Conservation (phyloP, 2,329 filamentous ascomycete genomes). For the Diaporthe ilicicola region DNA sequence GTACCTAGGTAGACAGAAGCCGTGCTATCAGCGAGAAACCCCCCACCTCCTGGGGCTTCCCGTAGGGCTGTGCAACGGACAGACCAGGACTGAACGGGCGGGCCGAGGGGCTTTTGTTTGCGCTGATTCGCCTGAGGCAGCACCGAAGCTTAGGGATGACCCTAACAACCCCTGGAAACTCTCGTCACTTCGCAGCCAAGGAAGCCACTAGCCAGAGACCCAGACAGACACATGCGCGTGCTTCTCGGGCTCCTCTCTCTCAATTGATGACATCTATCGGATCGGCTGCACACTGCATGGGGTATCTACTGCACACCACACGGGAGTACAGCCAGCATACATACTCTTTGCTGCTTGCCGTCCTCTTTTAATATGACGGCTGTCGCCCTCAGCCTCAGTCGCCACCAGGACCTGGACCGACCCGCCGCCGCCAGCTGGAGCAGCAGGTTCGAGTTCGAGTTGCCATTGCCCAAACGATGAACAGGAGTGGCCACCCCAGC, state of each 20-base stretch:
- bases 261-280: constrained; percentile 25
- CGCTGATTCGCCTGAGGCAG: background rate
- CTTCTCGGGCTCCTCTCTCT: background rate
- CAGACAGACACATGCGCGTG: constrained; percentile 10
- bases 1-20: background rate
- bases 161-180: constrained; percentile 1
- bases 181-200: constrained; percentile 22
- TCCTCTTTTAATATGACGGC: constrained; percentile 33
- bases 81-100: constrained; percentile 15
- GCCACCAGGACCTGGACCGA: constrained; percentile 27
- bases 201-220: constrained; percentile 9
- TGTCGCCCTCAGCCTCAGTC: constrained; percentile 29
- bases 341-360: constrained; percentile 10
- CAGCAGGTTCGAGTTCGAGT: constrained; percentile 23
- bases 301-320: background rate
- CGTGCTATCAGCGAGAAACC: background rate
- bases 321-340: background rate
- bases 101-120: constrained; percentile 9
- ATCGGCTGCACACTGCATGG: constrained; percentile 22
- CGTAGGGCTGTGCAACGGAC: constrained; percentile 24
- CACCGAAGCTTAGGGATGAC: constrained; percentile 19
- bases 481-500: constrained; percentile 28
- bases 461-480: constrained; percentile 33
- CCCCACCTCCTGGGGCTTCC: constrained; percentile 17
- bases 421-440: constrained; percentile 23